These are phyloP conservation scores for Neurospora crassa DNA, from an alignment of 2,329 filamentous ascomycete genomes.

Conservation along the genomic window DNA sequence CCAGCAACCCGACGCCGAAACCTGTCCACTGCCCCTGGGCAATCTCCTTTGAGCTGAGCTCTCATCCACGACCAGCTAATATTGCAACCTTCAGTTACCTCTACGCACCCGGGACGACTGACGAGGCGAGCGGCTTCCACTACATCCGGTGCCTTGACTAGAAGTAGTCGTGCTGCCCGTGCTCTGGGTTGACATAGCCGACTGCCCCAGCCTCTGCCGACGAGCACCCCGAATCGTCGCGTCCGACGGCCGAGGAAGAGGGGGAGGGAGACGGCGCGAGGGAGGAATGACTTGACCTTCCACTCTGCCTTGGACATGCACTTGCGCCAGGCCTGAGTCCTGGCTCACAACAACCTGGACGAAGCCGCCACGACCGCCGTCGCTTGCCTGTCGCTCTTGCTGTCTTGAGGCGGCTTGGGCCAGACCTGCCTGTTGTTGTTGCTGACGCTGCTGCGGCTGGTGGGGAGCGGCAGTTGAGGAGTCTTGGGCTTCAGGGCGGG, in stretches of 20 bases:
- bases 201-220: background rate
- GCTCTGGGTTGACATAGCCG: background rate
- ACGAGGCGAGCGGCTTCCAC: background rate
- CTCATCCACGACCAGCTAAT: background rate
- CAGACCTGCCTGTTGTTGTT: background rate
- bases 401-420: background rate
- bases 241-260: background rate
- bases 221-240: background rate
- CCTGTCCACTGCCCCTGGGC: no score
- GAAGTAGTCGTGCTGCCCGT: background rate
- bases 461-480: background rate
- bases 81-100: no score
- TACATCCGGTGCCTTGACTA: background rate
- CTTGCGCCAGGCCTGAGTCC: background rate
- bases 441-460: background rate
- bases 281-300: background rate
- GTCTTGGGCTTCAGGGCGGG: background rate
- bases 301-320: rapidly evolving
- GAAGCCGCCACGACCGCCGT: background rate
- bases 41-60: background rate
- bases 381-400: background rate
- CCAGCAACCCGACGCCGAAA: no score
- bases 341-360: background rate
- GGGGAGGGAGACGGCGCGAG: background rate
- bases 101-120: no score